These are phyloP conservation scores for Echinochloa phyllopogon DNA, from an alignment of 176 grass and related monocot genomes.

Conservation along the genomic window DNA sequence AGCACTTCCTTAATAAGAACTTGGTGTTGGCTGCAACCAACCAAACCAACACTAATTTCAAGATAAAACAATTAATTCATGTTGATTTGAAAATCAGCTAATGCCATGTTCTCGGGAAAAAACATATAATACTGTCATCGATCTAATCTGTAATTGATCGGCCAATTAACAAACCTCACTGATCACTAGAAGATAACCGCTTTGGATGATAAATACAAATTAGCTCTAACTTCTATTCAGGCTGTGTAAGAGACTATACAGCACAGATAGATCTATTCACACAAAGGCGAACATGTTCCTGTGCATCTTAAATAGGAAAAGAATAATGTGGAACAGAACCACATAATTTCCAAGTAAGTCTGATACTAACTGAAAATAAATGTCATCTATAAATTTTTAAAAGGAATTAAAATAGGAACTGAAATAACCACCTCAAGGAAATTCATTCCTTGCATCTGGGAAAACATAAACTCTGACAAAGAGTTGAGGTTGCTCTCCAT, in stretches of 20 bases:
- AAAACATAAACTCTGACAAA: slow-evolving; percentile 60
- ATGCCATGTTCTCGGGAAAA: neutral
- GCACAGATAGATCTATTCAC: neutral
- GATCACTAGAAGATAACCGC: neutral
- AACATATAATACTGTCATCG: neutral
- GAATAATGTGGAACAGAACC: neutral
- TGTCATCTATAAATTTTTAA: slow-evolving; percentile 21
- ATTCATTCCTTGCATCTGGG: slow-evolving; percentile 60
- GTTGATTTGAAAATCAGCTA: slow-evolving; percentile 18
- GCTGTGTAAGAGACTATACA: neutral
- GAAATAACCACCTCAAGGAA: slow-evolving; percentile 59
- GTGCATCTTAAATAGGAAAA: slow-evolving; percentile 10
- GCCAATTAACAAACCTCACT: neutral
- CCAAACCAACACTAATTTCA: neutral
- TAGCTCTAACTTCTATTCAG: neutral
- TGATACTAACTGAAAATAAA: neutral
- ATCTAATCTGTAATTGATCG: neutral
- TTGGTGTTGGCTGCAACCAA: neutral
- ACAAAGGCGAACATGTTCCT: neutral
- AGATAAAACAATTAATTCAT: neutral
- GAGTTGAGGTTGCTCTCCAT: slow-evolving; percentile 55
- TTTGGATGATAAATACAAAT: neutral
- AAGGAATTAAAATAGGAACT: neutral
- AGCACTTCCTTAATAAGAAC: slow-evolving; percentile 4
- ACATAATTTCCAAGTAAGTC: neutral